Base-by-base conservation (phyloP, 495 filamentous ascomycete species). In the Podospora conica region DNA sequence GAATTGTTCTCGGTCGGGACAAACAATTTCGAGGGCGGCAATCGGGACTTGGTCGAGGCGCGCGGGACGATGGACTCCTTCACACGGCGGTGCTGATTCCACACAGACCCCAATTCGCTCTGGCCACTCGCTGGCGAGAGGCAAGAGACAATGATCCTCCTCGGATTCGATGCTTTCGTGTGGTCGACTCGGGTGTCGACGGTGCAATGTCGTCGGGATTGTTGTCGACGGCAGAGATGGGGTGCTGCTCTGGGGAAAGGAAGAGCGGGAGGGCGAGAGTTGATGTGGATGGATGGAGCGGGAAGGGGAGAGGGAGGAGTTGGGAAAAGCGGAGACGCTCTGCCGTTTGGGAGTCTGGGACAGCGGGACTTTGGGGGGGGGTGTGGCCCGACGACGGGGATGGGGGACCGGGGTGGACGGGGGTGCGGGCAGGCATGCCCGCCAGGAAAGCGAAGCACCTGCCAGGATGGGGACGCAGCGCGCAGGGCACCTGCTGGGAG, bases 31-130 rank as follows among this genome's bases (percentile, higher is more conserved):
- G 68, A 48, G 54, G 40, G 31, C 53, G 57, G 61, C 40, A 63
- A 61, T 57, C 61, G 65, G 55, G 61, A 60, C 66, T 60, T 56
- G 40, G 48, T 18, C 60, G 54, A 70, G 69, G 69, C 69, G 69
- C 63, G 66, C 66, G 69, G 69, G 66, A 66, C 63, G 24, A 58
- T 40, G 22, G 40, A 20, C 21, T 25, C 48, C 23, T 40, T 28
- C 40, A 53, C 55, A 40, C 59, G 63, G 61, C 57, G 48, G 55
- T 66, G 28, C 59, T 27, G 31, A 64, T 55, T 48, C n/a, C n/a
- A 56, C 57, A 65, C 27, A 64, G 53, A 48, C 31, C 59, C 62
- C 24, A 53, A 27, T 56, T 55, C 53, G 23, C 64, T 61, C 20
- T 18, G 58, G 57, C 31, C 22, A 24, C 15, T 48, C 40, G 40